phyloP scores from a whole-genome alignment of 192 early-diverging fungal species.

The Podila clonocystis region DNA sequence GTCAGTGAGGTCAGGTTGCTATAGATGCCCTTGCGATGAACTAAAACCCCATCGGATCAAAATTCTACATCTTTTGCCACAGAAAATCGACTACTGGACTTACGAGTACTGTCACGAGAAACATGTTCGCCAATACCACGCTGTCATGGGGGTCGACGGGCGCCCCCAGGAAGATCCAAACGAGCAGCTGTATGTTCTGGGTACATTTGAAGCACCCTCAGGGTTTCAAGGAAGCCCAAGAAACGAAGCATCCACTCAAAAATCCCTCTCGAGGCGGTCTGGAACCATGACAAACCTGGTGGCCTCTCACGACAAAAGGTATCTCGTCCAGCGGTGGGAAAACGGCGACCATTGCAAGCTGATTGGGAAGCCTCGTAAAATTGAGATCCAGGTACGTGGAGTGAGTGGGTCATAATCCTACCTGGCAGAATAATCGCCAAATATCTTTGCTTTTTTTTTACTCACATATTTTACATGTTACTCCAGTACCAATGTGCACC shows the following conservation, averaged over 20 bases:
- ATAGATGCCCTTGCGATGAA: too few relatives aligned
- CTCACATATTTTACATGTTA: background rate
- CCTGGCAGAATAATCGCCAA: background rate
- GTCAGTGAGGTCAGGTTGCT: background rate
- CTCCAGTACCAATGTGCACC: conserved; percentile 83
- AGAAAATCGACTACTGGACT: conserved; percentile 71
- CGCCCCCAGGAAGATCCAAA: conserved; percentile 50
- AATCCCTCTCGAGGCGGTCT: background rate
- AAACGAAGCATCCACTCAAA: conserved; percentile 10
- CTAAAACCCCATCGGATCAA: conserved; percentile 2
- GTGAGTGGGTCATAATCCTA: background rate
- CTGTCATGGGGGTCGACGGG: conserved; percentile 43
- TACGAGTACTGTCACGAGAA: conserved; percentile 88
- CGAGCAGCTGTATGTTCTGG: conserved; percentile 18
- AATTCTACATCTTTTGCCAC: background rate
- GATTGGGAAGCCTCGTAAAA: conserved; percentile 70
- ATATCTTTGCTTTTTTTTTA: background rate
- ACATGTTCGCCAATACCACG: conserved; percentile 31
- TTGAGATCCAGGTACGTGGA: conserved; percentile 75
- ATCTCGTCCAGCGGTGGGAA: conserved; percentile 76
- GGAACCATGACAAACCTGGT: conserved; percentile 49
- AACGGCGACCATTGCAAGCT: conserved; percentile 81
- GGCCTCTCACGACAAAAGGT: conserved; percentile 60
- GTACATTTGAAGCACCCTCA: conserved; percentile 32
- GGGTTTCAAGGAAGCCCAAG: conserved; percentile 10